Evolutionary conservation across 2,329 filamentous ascomycete species (phyloP).

Genomic region (Apiospora kogelbergensis): DNA sequence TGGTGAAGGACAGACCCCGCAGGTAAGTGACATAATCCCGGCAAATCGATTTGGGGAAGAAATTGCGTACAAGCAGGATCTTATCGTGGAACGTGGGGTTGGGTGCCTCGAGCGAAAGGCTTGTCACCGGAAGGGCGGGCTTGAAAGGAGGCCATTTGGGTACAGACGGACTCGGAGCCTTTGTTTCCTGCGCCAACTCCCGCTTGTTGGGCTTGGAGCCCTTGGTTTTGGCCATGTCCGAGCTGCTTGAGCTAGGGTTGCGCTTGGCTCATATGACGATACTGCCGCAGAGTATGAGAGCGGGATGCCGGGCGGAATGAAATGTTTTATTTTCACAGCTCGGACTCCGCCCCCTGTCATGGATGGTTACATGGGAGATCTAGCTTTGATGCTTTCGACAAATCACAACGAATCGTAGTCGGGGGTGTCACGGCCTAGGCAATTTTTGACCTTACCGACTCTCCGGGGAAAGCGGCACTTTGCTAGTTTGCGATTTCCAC

Average conservation of each 20-base stretch:
- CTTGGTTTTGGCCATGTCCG: conserved; percentile 12
- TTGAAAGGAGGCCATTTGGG: conserved; percentile 69
- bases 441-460: not conserved
- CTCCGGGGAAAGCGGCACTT: not conserved
- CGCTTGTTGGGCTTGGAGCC: not conserved
- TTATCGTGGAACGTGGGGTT: conserved; percentile 49
- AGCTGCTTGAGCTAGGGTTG: not conserved
- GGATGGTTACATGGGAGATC: not conserved
- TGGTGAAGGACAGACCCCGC: conserved; percentile 65
- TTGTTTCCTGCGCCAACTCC: not conserved
- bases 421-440: not conserved
- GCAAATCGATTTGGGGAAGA: conserved; percentile 75
- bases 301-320: not conserved
- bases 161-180: conserved; percentile 18
- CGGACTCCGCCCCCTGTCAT: not conserved
- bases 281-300: not conserved
- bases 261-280: not conserved
- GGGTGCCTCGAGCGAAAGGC: conserved; percentile 60
- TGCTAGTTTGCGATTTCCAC: not conserved
- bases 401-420: not conserved
- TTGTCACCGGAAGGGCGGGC: conserved; percentile 64
- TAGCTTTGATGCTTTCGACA: not conserved
- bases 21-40: conserved; percentile 76
- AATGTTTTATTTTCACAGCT: not conserved
- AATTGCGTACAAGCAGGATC: conserved; percentile 70